Evolutionary conservation across 148 eudicot species (phyloP), one percentile per base, ranked within the genome.

Genomic region (Chenopodium quinoa): DNA sequence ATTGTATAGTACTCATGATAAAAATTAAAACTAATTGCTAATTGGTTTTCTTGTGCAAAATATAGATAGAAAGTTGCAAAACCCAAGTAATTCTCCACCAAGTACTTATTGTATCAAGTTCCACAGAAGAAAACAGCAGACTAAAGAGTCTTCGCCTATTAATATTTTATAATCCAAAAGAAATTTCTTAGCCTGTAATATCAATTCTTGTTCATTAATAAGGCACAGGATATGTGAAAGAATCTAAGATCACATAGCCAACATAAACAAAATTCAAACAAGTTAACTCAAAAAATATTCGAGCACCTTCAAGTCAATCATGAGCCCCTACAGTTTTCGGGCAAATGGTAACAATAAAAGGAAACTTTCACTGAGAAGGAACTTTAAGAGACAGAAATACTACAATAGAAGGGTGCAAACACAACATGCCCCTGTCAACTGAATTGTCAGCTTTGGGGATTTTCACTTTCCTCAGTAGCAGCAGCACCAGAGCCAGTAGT

Each of bases 381-480:
- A 79, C 17, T 20, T 52, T 22, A 31, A 56, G 66, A 71, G 37
- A 80, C 50, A 72, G 71, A 50, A 75, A 68, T 58, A 71, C 81
- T 76, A 64, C 78, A 71, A 71, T 31, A 11, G 62, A 50, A 66
- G 71, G 73, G 62, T 47, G 65, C n/a, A 46, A 73, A 54, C 64
- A 67, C 63, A 67, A 16, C 37, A 9, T 40, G 23, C 80, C 66
- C 27, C 16, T 27, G 58, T 70, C 60, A 27, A 27, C 79, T 56
- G 16, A 27, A 62, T 48, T 65, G 77, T 85, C 84, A 85, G 73
- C 84, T 82, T 79, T 82, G 79, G 66, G 66, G 27, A 62, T 82
- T 79, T 47, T 85, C 83, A 56, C 76, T 75, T 50, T 79, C 83
- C 54, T 79, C 75, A 23, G 85, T 71, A 68, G 85, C 83, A 68